phyloP scores from a whole-genome alignment of 2,329 filamentous ascomycete species.

The Neofusicoccum kwambonambiense region DNA sequence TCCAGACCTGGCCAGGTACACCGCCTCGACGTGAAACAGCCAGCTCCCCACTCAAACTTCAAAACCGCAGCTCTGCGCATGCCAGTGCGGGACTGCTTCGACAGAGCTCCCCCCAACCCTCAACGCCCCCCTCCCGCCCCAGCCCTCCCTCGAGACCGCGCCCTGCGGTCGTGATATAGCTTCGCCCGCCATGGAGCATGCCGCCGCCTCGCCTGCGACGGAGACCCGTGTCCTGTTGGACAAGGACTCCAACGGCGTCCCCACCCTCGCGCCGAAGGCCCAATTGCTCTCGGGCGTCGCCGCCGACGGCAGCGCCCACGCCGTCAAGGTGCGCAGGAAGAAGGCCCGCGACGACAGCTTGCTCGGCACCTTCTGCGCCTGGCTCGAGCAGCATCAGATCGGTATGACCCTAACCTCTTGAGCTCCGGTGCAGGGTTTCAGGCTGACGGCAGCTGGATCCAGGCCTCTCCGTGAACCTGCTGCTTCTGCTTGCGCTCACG shows the following conservation, averaged over 20 bases:
- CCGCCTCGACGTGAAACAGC: conserved; percentile 18
- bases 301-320: conserved; percentile 6
- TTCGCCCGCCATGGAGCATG: conserved; percentile 15
- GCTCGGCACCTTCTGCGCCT: conserved; percentile 60
- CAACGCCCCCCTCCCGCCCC: background rate
- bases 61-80: conserved; percentile 14
- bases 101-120: background rate
- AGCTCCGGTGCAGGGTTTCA: background rate
- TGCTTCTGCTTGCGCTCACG: conserved; percentile 77
- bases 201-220: conserved; percentile 9
- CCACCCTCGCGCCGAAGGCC: background rate
- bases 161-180: conserved; percentile 3
- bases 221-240: conserved; percentile 15
- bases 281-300: conserved; percentile 1
- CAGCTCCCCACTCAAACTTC: conserved; percentile 16
- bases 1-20: conserved; percentile 8
- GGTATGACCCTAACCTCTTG: conserved; percentile 54
- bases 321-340: conserved; percentile 55
- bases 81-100: conserved; percentile 8
- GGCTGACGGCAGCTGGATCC: background rate
- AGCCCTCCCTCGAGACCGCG: background rate
- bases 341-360: conserved; percentile 64
- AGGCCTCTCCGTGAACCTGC: conserved; percentile 83
- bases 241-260: conserved; percentile 5
- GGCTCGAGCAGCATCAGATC: conserved; percentile 77